Conservation (phyloP, 1,284 basidiomycete genomes). For the Rhodotorula glutinis region DNA sequence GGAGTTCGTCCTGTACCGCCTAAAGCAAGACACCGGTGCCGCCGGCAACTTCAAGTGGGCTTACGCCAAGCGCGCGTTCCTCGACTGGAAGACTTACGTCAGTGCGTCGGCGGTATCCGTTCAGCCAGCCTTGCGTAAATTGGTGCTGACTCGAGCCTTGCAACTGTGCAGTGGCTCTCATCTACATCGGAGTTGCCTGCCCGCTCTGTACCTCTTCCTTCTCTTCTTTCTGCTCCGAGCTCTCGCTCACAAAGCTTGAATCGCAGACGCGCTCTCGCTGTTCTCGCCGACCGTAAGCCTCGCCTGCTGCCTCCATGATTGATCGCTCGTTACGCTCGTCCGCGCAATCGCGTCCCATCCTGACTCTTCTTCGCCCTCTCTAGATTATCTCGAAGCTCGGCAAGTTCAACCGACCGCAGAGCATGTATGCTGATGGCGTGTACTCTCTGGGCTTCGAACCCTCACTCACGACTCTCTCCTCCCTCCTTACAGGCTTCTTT, state of each 20-base stretch:
- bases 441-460: slow-evolving; percentile 23
- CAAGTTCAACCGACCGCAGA: slow-evolving; percentile 48
- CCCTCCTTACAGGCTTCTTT: slow-evolving; percentile 45
- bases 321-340: too few species aligned
- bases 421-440: slow-evolving; percentile 37
- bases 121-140: neutral
- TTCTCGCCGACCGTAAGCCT: slow-evolving; percentile 49
- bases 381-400: slow-evolving; percentile 50
- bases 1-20: slow-evolving; percentile 47
- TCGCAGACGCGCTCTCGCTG: slow-evolving; percentile 28
- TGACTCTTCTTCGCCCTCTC: too few species aligned
- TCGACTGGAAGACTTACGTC: slow-evolving; percentile 46
- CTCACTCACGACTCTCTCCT: slow-evolving; percentile 47
- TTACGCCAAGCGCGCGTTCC: slow-evolving; percentile 45
- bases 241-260: neutral
- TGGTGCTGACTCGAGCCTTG: neutral
- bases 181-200: slow-evolving; percentile 5
- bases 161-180: neutral
- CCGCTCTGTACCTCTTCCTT: slow-evolving; percentile 2
- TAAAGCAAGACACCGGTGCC: slow-evolving; percentile 48
- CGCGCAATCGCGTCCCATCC: too few species aligned
- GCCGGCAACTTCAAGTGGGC: slow-evolving; percentile 46
- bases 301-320: too few species aligned
- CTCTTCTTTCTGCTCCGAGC: too few species aligned
- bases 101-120: neutral